phyloP scores from a whole-genome alignment of 495 filamentous ascomycete species.

The Penicillium coprophilum region DNA sequence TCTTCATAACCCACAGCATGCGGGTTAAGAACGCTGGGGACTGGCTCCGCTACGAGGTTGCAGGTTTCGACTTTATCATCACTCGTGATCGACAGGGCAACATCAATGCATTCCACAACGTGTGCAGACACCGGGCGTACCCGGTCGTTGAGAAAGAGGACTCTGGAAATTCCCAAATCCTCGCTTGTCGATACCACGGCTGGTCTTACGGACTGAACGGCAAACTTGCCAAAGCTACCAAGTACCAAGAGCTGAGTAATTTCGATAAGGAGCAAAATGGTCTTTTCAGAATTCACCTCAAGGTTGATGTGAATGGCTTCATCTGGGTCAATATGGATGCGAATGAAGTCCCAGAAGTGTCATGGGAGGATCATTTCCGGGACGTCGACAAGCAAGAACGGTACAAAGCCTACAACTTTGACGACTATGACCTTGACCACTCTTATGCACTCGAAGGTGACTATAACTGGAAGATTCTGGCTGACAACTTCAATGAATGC shows the following conservation, averaged over 20 bases:
- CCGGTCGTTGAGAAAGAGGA: conserved; percentile 49
- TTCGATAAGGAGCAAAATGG: conserved; percentile 53
- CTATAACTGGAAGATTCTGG: conserved; percentile 55
- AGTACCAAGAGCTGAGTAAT: conserved; percentile 49
- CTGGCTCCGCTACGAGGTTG: conserved; percentile 48
- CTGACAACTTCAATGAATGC: conserved; percentile 71
- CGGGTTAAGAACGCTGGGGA: conserved; percentile 48
- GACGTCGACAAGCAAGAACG: conserved; percentile 45
- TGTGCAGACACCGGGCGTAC: conserved; percentile 56
- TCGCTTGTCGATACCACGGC: conserved; percentile 57
- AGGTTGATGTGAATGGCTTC: conserved; percentile 54
- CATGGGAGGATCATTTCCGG: conserved; percentile 49
- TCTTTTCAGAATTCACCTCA: conserved; percentile 40
- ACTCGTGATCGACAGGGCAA: conserved; percentile 43
- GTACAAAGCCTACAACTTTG: conserved; percentile 58
- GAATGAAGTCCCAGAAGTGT: conserved; percentile 37
- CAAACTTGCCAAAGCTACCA: conserved; percentile 56
- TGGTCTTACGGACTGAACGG: conserved; percentile 50
- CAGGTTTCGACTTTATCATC: conserved; percentile 51
- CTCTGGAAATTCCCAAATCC: conserved; percentile 46
- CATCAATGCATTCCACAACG: conserved; percentile 56
- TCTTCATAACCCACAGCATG: conserved; percentile 50
- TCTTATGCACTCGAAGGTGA: conserved; percentile 51
- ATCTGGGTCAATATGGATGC: conserved; percentile 53
- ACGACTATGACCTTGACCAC: conserved; percentile 54